Evolutionary conservation across 2,329 filamentous ascomycete genomes (phyloP).

Genomic region (Didymella pomorum): DNA sequence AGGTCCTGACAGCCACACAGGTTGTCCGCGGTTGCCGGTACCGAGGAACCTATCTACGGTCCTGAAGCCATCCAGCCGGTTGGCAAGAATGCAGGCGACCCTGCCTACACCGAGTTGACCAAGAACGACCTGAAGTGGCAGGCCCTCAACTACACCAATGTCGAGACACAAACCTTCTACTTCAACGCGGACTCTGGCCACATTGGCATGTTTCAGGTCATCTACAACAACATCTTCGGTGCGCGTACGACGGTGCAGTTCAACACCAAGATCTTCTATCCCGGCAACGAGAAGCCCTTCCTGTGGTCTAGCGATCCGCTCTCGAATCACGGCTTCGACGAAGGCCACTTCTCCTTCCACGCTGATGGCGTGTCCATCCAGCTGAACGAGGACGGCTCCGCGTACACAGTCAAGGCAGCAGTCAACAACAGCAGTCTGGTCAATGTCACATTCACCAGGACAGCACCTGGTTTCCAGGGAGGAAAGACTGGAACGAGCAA

Average conservation of each 20-base stretch:
- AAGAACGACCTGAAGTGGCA: conserved; percentile 85
- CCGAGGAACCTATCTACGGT: conserved; percentile 95
- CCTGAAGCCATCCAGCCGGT: conserved; percentile 87
- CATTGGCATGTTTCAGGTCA: conserved; percentile 83
- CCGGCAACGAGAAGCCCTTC: conserved; percentile 73
- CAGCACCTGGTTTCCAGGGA: conserved; percentile 80
- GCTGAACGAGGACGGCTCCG: conserved; percentile 81
- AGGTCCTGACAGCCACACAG: conserved; percentile 48
- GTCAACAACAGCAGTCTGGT: conserved; percentile 82
- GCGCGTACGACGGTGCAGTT: conserved; percentile 92
- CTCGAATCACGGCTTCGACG: conserved; percentile 80
- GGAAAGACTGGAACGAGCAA: conserved; percentile 84
- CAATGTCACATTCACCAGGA: conserved; percentile 81
- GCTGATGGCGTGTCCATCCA: conserved; percentile 86
- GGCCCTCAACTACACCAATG: conserved; percentile 80
- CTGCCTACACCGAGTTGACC: conserved; percentile 80
- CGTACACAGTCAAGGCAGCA: conserved; percentile 89
- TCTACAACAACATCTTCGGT: conserved; percentile 95
- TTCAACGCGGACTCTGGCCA: conserved; percentile 80
- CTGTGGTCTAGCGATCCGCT: conserved; percentile 87
- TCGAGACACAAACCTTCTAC: conserved; percentile 97
- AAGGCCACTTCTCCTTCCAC: conserved; percentile 82
- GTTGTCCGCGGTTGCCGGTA: conserved; percentile 83
- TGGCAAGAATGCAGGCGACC: conserved; percentile 77
- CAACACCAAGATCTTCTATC: conserved; percentile 90